Percentiles rank a stretch among this genome's conserved stretches.
Conservation (phyloP, 1,284 basidiomycete genomes). For the Sporisorium scitamineum region DNA sequence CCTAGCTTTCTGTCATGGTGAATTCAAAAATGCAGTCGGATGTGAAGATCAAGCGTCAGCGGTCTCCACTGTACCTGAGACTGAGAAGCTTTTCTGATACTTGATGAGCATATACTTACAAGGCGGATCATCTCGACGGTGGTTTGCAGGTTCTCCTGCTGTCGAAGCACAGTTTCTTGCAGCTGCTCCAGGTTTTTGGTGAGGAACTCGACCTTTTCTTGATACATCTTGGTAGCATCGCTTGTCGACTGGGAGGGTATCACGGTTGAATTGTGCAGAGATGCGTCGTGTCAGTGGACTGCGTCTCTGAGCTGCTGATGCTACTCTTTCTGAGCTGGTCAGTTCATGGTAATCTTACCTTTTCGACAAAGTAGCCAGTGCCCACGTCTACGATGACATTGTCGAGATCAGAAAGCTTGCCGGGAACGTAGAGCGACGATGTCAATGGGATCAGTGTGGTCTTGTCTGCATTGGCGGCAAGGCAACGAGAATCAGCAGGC, state of each 20-base stretch:
- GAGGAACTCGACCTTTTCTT: conserved; percentile 63
- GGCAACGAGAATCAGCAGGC: background rate
- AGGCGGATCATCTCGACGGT: conserved; percentile 63
- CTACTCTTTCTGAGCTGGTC: background rate
- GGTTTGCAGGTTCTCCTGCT: conserved; percentile 67
- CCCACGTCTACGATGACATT: conserved; percentile 95
- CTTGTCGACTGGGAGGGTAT: conserved; percentile 43
- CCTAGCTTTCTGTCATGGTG: conserved; percentile 36
- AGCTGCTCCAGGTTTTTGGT: conserved; percentile 64
- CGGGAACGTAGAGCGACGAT: conserved; percentile 93
- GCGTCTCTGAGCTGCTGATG: background rate
- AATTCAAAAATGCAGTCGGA: background rate
- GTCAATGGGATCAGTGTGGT: conserved; percentile 90
- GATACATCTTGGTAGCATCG: conserved; percentile 62
- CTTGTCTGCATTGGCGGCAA: conserved; percentile 75
- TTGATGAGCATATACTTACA: conserved; percentile 38
- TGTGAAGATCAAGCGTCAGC: background rate
- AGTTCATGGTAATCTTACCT: no score
- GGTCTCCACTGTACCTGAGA: no score
- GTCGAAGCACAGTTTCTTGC: conserved; percentile 64
- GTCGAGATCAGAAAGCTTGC: conserved; percentile 83
- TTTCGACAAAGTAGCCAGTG: conserved; percentile 95
- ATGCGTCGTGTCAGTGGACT: background rate
- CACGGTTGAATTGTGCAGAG: background rate
- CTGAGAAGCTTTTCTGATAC: background rate